These are phyloP conservation scores for Aspergillus pseudotamarii DNA, from an alignment of 2,329 filamentous ascomycete species.

Conservation along the genomic window DNA sequence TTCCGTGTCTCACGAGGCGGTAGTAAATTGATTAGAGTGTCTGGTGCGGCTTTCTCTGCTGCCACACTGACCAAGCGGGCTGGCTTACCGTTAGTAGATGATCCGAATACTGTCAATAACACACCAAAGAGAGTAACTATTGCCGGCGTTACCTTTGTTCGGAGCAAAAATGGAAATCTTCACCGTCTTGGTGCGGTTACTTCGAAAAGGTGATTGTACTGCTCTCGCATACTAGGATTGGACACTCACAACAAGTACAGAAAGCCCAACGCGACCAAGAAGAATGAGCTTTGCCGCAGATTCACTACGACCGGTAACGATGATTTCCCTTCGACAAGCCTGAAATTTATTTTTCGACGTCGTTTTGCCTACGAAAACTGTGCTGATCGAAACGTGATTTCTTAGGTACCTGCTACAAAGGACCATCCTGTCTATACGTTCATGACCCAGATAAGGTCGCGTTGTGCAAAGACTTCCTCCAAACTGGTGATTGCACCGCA, in stretches of 20 bases:
- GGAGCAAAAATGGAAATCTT: conserved; percentile 86
- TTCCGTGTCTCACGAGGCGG: conserved; percentile 76
- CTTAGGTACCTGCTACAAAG: conserved; percentile 81
- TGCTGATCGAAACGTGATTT: conserved; percentile 37
- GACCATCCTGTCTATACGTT: conserved; percentile 74
- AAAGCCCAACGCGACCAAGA: conserved; percentile 59
- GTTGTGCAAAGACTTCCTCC: conserved; percentile 84
- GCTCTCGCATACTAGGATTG: conserved; percentile 15
- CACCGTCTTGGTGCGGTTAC: conserved; percentile 75
- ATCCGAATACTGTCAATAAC: conserved; percentile 61
- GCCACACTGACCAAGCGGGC: conserved; percentile 23
- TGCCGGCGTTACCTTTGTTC: conserved; percentile 78
- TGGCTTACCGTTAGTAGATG: conserved; percentile 55
- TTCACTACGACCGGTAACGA: conserved; percentile 59
- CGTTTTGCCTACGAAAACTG: not conserved
- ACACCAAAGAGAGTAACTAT: conserved; percentile 75
- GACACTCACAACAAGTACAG: conserved; percentile 27
- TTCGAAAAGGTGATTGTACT: conserved; percentile 69
- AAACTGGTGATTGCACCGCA: conserved; percentile 74
- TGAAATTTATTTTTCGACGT: not conserved
- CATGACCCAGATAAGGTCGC: conserved; percentile 88
- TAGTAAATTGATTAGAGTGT: conserved; percentile 76
- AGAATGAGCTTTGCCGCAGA: conserved; percentile 72
- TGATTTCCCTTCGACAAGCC: conserved; percentile 34
- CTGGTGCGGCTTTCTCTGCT: conserved; percentile 58